These are phyloP conservation scores for Tuber microsphaerosporum DNA, from an alignment of 495 filamentous ascomycete genomes.

Conservation along the genomic window DNA sequence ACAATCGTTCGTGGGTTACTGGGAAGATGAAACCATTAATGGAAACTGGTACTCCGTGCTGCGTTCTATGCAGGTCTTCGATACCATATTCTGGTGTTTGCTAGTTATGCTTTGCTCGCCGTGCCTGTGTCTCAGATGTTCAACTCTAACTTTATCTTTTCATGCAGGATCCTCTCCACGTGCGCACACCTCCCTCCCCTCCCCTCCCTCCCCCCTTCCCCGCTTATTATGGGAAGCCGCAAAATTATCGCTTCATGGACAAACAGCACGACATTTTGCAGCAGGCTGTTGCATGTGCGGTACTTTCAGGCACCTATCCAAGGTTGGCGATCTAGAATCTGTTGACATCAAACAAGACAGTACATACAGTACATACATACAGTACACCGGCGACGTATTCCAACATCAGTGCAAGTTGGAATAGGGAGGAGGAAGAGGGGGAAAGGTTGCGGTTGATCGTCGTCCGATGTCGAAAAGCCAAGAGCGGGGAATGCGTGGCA, in stretches of 20 bases:
- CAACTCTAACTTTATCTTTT: not conserved
- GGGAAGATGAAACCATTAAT: not conserved
- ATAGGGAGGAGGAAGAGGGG: not conserved
- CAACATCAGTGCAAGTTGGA: not conserved
- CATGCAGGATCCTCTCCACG: conserved; percentile 1
- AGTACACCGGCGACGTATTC: not conserved
- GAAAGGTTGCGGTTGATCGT: too few species aligned
- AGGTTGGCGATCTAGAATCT: not conserved
- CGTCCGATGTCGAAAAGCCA: too few species aligned
- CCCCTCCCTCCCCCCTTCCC: not conserved
- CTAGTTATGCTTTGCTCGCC: not conserved
- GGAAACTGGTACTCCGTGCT: not conserved
- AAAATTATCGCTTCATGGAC: not conserved
- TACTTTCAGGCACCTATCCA: not conserved
- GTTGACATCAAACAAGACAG: not conserved
- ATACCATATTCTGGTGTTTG: not conserved
- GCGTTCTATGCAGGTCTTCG: not conserved
- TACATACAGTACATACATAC: not conserved
- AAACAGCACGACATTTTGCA: not conserved
- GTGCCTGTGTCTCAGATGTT: not conserved
- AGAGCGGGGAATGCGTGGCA: not conserved
- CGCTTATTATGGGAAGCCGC: not conserved
- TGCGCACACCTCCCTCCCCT: not conserved
- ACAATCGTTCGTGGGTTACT: not conserved
- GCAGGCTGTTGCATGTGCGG: not conserved